Percentiles rank a stretch among this genome's conserved stretches.
These are phyloP conservation scores for Bimuria novae-zelandiae DNA, from an alignment of 2,329 filamentous ascomycete genomes.

Conservation along the genomic window DNA sequence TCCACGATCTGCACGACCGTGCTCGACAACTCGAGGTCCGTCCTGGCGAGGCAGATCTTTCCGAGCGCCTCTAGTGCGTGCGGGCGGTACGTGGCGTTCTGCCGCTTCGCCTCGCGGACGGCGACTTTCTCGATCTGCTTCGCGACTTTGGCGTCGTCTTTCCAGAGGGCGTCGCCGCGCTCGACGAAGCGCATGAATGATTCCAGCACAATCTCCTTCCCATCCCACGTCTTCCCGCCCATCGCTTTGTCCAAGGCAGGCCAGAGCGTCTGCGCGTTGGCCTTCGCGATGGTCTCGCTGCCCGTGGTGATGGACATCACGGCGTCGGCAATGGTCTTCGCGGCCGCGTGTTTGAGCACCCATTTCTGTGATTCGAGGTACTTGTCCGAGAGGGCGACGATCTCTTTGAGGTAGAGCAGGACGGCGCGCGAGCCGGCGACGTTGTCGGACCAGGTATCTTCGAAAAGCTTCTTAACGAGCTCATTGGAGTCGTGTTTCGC, in stretches of 20 bases:
- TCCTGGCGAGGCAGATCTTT: conserved; percentile 69
- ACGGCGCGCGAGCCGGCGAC: conserved; percentile 84
- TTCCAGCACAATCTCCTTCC: conserved; percentile 83
- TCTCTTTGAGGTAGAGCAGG: conserved; percentile 82
- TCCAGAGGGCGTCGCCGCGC: conserved; percentile 63
- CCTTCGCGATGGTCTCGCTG: conserved; percentile 57
- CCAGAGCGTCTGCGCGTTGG: conserved; percentile 72
- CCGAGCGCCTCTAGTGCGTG: conserved; percentile 75
- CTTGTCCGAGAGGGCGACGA: conserved; percentile 68
- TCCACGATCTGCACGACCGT: conserved; percentile 68
- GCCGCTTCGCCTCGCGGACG: conserved; percentile 86
- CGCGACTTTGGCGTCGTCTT: conserved; percentile 62
- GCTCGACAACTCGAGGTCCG: conserved; percentile 71
- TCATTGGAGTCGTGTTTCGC: conserved; percentile 84
- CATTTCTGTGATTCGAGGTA: conserved; percentile 82
- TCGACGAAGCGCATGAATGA: conserved; percentile 79
- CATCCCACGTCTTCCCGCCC: conserved; percentile 86
- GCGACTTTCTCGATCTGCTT: conserved; percentile 69
- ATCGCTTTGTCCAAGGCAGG: conserved; percentile 80
- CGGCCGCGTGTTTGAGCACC: conserved; percentile 87
- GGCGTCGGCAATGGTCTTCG: conserved; percentile 77
- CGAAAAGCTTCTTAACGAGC: conserved; percentile 77
- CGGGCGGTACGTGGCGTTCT: conserved; percentile 82
- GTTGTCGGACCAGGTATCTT: conserved; percentile 86
- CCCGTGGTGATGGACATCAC: conserved; percentile 64